Evolutionary conservation across 2,329 filamentous ascomycete genomes (phyloP), one percentile per base, ranked within the genome.

Genomic region (Knufia petricola): DNA sequence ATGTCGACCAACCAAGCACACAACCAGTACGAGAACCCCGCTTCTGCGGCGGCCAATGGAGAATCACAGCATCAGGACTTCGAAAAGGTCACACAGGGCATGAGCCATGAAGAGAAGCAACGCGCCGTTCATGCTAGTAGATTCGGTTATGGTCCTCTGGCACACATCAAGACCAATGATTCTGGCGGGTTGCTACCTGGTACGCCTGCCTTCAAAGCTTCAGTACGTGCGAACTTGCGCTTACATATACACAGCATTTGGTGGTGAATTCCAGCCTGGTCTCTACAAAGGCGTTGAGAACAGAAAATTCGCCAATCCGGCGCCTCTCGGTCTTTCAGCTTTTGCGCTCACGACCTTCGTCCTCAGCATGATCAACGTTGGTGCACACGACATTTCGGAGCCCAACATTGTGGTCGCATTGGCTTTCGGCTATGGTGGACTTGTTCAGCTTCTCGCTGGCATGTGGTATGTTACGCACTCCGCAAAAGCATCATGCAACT

Each of bases 261-360:
- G 81, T 55, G 82, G 82, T 69, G 80, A 82, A 60, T 81, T 86
- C 66, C 81, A 87, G 66, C 82, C 84, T 45, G 82, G 82, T 68
- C 69, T 76, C 46, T 78, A 82, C 73, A 79, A 75, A 66, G 71
- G 79, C 7, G 77, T 79, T 66, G 75, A 78, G 63, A 56, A 63
- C 19, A 80, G 82, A 68, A 84, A 85, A 70, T 79, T 89, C 65
- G 85, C 77, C 70, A 89, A 89, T 68, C 85, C 85, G 3, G 84
- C 82, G 46, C 85, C 85, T 24, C 74, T 89, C 32, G 85, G 86
- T 55, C 78, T 90, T 42, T 78, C 73, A 53, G 85, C 83, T 63
- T 90, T 90, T 71, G 86, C 85, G 54, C 72, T 90, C 61, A 90
- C 85, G 47, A 90, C 85, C 10, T 90, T 90, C 64, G 78, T 90